Evolutionary conservation across 352 stramenopile species (phyloP), one percentile per base, ranked within the genome.

Genomic region (Achlya hypogyna): DNA sequence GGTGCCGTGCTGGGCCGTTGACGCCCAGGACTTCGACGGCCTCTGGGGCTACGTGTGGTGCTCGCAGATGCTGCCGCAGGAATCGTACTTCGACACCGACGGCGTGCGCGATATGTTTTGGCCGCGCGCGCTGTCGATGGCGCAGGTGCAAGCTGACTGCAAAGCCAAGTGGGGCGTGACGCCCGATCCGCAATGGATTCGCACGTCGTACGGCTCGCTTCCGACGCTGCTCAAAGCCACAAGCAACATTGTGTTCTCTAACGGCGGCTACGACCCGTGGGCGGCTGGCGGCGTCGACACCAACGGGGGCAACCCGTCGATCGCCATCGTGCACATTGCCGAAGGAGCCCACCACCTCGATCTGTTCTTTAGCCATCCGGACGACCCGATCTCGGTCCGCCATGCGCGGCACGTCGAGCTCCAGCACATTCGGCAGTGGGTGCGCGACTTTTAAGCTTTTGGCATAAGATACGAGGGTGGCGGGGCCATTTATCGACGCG

Each of bases 211-310:
- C 63, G 87, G 87, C 29, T 31, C 53, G 23, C 47, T 32, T 51
- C 85, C 91, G 52, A 71, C 68, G 20, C 53, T 75, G 40, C 62
- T 95, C 31, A 71, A 75, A 1, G 76, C 68, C 6, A 79, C 78
- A 25, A 97, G 90, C 32, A 98, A 98, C 65, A 98, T 98, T 62
- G 86, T 98, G 18, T 98, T 98, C 59, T 97, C 87, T 58, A 98
- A 98, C 72, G 95, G 95, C 16, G 72, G 93, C 18, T 72, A 97
- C 5, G 95, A 98, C 67, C 95, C 95, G 5, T 98, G 95, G 95
- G 89, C 78, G 70, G 85, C 84, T 35, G 92, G 81, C 5, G 94
- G 93, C 20, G 89, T 98, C 18, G 72, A 88, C 51, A 78, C 71
- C 25, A 76, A 75, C 38, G 29, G 43, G 12, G 27, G 72, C 28